A percentile compares a stretch with the other conserved stretches of the same genome.
These are phyloP conservation scores for Penicillium malachiteum DNA, from an alignment of 495 filamentous ascomycete genomes.

Conservation along the genomic window DNA sequence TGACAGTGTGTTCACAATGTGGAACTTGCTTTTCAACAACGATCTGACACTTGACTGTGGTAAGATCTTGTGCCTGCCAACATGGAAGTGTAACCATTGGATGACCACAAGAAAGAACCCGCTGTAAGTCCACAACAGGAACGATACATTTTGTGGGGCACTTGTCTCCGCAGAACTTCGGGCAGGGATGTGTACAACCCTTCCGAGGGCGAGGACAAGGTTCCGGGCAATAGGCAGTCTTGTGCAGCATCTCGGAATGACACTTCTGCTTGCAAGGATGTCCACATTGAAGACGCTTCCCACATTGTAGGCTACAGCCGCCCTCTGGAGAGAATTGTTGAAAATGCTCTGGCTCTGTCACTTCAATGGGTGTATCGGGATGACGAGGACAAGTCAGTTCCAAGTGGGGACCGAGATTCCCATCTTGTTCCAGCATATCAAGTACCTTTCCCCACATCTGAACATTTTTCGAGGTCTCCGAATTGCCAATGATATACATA, in stretches of 20 bases:
- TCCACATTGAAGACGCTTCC: slow-evolving; percentile 63
- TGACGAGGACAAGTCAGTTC: slow-evolving; percentile 69
- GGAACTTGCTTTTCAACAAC: slow-evolving; percentile 45
- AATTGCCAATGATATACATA: slow-evolving; percentile 83
- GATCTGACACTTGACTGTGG: slow-evolving; percentile 35
- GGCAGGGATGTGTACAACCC: slow-evolving; percentile 64
- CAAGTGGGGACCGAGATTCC: slow-evolving; percentile 54
- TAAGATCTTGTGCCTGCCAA: slow-evolving; percentile 45
- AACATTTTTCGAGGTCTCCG: slow-evolving; percentile 53
- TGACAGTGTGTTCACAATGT: slow-evolving; percentile 54
- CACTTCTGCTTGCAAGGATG: slow-evolving; percentile 69
- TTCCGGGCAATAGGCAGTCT: slow-evolving; percentile 60
- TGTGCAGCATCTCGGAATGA: slow-evolving; percentile 66
- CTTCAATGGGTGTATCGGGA: slow-evolving; percentile 53
- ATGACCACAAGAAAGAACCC: slow-evolving; percentile 63
- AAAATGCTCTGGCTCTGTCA: slow-evolving; percentile 65
- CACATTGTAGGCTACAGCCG: slow-evolving; percentile 63
- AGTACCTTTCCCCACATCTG: slow-evolving; percentile 71
- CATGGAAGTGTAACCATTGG: slow-evolving; percentile 46
- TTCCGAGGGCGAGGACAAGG: slow-evolving; percentile 54
- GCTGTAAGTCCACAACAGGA: slow-evolving; percentile 31
- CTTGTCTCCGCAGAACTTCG: slow-evolving; percentile 56
- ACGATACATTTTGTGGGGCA: slow-evolving; percentile 52
- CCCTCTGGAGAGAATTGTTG: slow-evolving; percentile 62
- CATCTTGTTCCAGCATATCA: slow-evolving; percentile 45